These are phyloP conservation scores for Kazachstania psychrophila DNA, from an alignment of 805 yeast genomes.

Conservation along the genomic window DNA sequence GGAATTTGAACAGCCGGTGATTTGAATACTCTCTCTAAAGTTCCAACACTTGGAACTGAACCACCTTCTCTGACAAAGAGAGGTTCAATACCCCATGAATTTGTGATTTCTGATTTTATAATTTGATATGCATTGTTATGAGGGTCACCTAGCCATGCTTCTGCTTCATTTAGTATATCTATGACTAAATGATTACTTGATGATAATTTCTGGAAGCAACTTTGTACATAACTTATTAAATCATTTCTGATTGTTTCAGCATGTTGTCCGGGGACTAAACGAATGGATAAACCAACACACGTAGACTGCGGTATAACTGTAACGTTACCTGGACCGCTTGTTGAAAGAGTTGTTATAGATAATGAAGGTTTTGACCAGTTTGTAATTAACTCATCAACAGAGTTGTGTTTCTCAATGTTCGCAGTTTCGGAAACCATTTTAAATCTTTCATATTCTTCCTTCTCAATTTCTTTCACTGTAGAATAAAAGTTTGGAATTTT, in stretches of 20 bases:
- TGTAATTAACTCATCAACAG: slow-evolving; percentile 49
- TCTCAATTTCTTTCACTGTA: slow-evolving; percentile 48
- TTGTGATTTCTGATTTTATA: slow-evolving; percentile 48
- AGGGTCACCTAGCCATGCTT: slow-evolving; percentile 93
- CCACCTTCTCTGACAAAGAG: slow-evolving; percentile 92
- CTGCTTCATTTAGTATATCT: slow-evolving; percentile 72
- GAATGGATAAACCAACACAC: slow-evolving; percentile 64
- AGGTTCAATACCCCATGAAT: slow-evolving; percentile 76
- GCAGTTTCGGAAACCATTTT: slow-evolving; percentile 45
- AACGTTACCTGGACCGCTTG: slow-evolving; percentile 82
- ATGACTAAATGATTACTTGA: slow-evolving; percentile 57
- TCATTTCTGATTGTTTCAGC: slow-evolving; percentile 45
- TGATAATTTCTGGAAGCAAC: slow-evolving; percentile 39
- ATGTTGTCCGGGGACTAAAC: slow-evolving; percentile 86
- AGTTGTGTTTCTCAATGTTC: slow-evolving; percentile 20
- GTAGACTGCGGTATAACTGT: slow-evolving; percentile 85
- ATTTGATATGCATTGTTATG: slow-evolving; percentile 62
- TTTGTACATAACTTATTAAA: slow-evolving; percentile 39
- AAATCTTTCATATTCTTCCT: slow-evolving; percentile 51
- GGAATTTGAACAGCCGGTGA: slow-evolving; percentile 96
- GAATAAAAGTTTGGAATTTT: slow-evolving; percentile 63
- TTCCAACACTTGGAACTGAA: slow-evolving; percentile 83
- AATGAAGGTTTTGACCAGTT: slow-evolving; percentile 89
- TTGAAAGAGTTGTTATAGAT: slow-evolving; percentile 73
- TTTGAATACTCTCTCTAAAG: slow-evolving; percentile 66